Percentiles rank a stretch among this genome's conserved stretches.
These are phyloP conservation scores for Candida peoriensis DNA, from an alignment of 805 yeast species.

Conservation along the genomic window DNA sequence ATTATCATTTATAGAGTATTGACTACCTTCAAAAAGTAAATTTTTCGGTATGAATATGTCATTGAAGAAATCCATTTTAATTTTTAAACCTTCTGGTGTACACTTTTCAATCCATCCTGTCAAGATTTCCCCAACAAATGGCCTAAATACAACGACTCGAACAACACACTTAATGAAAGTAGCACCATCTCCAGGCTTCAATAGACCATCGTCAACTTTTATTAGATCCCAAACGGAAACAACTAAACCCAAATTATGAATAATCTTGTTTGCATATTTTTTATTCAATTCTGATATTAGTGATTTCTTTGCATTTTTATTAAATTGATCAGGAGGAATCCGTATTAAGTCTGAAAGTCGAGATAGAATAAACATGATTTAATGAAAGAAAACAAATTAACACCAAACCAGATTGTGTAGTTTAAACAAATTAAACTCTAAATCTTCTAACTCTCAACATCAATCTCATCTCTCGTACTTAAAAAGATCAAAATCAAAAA, in stretches of 20 bases:
- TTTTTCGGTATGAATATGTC: slow-evolving; percentile 86
- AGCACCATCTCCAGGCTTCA: slow-evolving; percentile 94
- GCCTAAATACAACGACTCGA: slow-evolving; percentile 80
- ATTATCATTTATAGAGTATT: slow-evolving; percentile 64
- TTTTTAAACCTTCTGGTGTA: slow-evolving; percentile 78
- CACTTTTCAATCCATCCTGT: slow-evolving; percentile 93
- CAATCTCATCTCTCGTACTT: too few species aligned
- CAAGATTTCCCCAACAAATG: slow-evolving; percentile 88
- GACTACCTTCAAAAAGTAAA: slow-evolving; percentile 73
- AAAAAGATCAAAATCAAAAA: too few species aligned
- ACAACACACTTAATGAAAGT: slow-evolving; percentile 70
- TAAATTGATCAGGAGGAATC: slow-evolving; percentile 81
- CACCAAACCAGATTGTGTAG: too few species aligned
- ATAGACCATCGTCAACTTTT: slow-evolving; percentile 79
- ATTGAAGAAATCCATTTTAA: slow-evolving; percentile 82
- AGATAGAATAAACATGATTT: slow-evolving; percentile 75
- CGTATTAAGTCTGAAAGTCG: slow-evolving; percentile 79
- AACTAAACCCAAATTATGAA: slow-evolving; percentile 80
- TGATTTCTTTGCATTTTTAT: slow-evolving; percentile 65
- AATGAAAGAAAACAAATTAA: background rate
- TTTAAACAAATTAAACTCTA: background rate
- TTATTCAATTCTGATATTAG: slow-evolving; percentile 74
- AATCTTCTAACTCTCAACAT: too few species aligned
- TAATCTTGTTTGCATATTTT: slow-evolving; percentile 81
- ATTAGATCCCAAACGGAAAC: slow-evolving; percentile 79